Evolutionary conservation across 352 stramenopile species (phyloP).

Genomic region (Globisporangium spiculum): DNA sequence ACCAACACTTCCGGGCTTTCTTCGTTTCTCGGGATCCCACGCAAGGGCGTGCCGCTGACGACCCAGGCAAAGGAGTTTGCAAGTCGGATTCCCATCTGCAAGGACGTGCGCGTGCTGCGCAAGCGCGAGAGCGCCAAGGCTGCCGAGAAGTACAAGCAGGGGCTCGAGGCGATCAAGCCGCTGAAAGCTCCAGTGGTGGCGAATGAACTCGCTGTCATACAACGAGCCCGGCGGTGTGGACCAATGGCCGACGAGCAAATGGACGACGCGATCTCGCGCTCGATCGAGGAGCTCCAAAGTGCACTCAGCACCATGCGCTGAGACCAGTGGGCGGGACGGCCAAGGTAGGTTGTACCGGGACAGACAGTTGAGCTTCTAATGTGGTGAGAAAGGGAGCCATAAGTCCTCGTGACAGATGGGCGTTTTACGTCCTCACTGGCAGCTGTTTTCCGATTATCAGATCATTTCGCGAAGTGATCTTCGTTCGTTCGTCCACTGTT

Average conservation of each 20-base stretch:
- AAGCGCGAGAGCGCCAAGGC: slow-evolving; percentile 40
- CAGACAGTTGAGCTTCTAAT: not conserved
- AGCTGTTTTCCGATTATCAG: not conserved
- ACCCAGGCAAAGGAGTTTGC: slow-evolving; percentile 40
- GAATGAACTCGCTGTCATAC: not conserved
- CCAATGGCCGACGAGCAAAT: slow-evolving; percentile 13
- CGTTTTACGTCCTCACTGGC: not conserved
- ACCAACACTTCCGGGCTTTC: not conserved
- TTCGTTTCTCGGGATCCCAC: slow-evolving; percentile 36
- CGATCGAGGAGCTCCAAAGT: slow-evolving; percentile 20
- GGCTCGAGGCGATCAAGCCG: slow-evolving; percentile 23
- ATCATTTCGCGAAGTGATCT: not conserved
- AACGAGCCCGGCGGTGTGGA: not conserved
- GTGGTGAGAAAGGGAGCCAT: not conserved
- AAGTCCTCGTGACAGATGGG: not conserved
- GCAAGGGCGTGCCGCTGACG: slow-evolving; percentile 47
- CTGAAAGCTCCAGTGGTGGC: not conserved
- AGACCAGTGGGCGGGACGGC: not conserved
- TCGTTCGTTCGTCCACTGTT: not conserved
- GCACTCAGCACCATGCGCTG: not conserved
- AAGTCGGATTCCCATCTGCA: slow-evolving; percentile 32
- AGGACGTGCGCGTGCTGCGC: slow-evolving; percentile 45
- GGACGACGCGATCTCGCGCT: slow-evolving; percentile 22
- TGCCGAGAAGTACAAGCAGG: slow-evolving; percentile 38
- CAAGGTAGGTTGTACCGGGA: not conserved